Evolutionary conservation across 1,284 basidiomycete species (phyloP), one percentile per base, ranked within the genome.

Genomic region (Ceratobasidium sp.): DNA sequence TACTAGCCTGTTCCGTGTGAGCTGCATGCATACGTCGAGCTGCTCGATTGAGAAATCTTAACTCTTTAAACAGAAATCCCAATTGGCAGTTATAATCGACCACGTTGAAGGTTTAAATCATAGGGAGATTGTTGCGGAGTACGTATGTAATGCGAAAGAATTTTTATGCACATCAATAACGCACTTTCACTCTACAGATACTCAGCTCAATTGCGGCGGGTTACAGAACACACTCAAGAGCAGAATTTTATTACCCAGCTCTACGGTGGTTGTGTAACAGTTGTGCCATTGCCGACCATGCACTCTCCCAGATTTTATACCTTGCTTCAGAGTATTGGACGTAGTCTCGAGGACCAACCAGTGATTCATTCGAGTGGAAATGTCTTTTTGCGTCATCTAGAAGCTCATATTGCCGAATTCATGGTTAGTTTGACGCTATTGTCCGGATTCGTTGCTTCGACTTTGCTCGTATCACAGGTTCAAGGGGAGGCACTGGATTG

Each of bases 361-460:
- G 44, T 78, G 6, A 90, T 89, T 0, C 90, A 92, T 80, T 82
- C 82, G 0, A 85, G 87, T 0, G 91, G 88, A 0, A 89, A 89
- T 3, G 86, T 89, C 61, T 91, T 92, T 80, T 83, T 91, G 20
- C 87, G 89, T 46, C 87, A 87, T 1, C 83, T 92, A 82, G 92
- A 92, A 83, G 90, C 89, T 0, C 81, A 92, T 51, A 92, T 92
- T 90, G 91, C 91, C 3, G 92, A 92, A 77, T 81, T 92, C 67
- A 92, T 92, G 87, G 91, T 89, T 75, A 20, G 77, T 9, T 13
- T 26, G 6, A 33, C 42, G 44, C 28, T 33, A 33, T 15, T 53
- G n/a, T 66, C 13, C 26, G 23, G 15, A 39, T 20, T 20, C 63
- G 3, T 23, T 46, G 91, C 1, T 92, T 20, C 28, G 28, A 13